A percentile compares a stretch with the other conserved stretches of the same genome.
Conservation (phyloP, 306 rosid genomes). For the Begonia peltatifolia region DNA sequence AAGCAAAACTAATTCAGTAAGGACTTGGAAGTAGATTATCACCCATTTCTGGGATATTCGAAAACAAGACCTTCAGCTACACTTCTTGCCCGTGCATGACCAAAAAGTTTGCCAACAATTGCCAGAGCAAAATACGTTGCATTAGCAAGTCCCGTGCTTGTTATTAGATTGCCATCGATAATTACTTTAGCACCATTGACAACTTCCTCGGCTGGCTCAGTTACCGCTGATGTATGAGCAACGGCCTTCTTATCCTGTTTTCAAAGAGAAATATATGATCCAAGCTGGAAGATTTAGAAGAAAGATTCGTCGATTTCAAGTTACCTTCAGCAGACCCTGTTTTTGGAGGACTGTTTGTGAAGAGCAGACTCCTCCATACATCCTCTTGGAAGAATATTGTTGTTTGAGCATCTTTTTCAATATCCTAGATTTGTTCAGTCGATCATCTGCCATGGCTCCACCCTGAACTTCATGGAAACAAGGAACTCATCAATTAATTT, state of each 20-base stretch:
- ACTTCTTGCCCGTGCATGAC: conserved; percentile 83
- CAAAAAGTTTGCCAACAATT: conserved; percentile 67
- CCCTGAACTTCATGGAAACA: conserved; percentile 31
- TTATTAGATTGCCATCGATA: conserved; percentile 81
- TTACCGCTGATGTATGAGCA: conserved; percentile 33
- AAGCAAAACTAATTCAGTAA: background rate
- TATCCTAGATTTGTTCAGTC: conserved; percentile 56
- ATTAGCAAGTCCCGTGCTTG: conserved; percentile 60
- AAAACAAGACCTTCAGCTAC: conserved; percentile 90
- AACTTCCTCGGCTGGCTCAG: conserved; percentile 21
- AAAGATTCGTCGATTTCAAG: conserved; percentile 8
- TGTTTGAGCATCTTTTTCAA: conserved; percentile 71
- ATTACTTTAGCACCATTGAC: conserved; percentile 48
- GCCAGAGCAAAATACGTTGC: conserved; percentile 62
- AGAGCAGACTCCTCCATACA: conserved; percentile 66
- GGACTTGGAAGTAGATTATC: conserved; percentile 7
- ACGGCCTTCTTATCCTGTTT: conserved; percentile 55
- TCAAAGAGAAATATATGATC: conserved; percentile 5
- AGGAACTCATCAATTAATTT: background rate
- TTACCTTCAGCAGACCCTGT: conserved; percentile 86
- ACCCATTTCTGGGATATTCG: conserved; percentile 41
- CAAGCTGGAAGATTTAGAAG: conserved; percentile 1
- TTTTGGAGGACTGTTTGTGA: conserved; percentile 45
- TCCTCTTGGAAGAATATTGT: conserved; percentile 55
- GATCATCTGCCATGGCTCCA: conserved; percentile 45